Conservation (phyloP, 306 rosid genomes). For the Cyamopsis tetragonoloba region DNA sequence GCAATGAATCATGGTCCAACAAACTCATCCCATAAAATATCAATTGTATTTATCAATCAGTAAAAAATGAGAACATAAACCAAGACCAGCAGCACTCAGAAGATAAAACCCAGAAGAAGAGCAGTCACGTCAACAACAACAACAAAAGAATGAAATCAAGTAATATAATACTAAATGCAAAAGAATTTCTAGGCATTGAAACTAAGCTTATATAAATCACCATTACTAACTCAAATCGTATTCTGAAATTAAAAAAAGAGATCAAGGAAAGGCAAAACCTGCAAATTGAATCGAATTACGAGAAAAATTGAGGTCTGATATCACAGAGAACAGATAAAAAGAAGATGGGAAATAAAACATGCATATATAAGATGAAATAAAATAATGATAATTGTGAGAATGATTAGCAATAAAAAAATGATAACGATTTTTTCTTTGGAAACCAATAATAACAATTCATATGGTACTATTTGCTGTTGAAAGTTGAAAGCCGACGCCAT, state of each 20-base stretch:
- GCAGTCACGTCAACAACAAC: background rate
- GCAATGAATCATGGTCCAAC: slow-evolving; percentile 7
- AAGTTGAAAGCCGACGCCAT: slow-evolving; percentile 12
- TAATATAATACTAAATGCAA: background rate
- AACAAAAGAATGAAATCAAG: background rate
- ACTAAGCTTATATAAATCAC: background rate
- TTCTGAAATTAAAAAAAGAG: background rate
- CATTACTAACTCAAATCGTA: background rate
- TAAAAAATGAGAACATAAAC: background rate
- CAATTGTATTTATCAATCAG: background rate
- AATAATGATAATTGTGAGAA: background rate
- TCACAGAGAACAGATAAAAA: slow-evolving; percentile 2
- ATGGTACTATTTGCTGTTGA: background rate
- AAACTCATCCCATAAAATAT: background rate
- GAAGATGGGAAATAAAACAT: background rate
- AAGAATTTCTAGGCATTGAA: background rate
- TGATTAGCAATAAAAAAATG: background rate
- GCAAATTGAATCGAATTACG: slow-evolving; percentile 11
- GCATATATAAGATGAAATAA: background rate
- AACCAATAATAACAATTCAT: too few relatives aligned
- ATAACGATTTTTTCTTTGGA: too few relatives aligned
- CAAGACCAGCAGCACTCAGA: slow-evolving; percentile 17
- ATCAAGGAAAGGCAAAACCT: slow-evolving; percentile 40
- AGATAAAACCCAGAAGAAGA: slow-evolving; percentile 10
- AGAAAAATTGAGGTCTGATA: slow-evolving; percentile 30